Conservation (phyloP, 768 basidiomycete genomes). For the Gautieria morchelliformis region DNA sequence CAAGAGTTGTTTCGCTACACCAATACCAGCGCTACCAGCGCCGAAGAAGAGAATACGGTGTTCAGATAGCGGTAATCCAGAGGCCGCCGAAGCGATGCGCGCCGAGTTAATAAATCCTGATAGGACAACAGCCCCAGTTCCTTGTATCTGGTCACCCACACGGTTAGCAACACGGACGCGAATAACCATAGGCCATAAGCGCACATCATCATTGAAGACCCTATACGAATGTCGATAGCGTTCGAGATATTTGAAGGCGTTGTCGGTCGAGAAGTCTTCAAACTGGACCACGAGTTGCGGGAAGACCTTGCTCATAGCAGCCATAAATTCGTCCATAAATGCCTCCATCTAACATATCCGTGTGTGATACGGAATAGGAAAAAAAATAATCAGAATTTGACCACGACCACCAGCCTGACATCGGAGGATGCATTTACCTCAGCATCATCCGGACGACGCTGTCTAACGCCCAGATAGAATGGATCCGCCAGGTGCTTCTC, state of each 20-base stretch:
- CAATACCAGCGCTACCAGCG: conserved; percentile 34
- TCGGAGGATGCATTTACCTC: conserved; percentile 5
- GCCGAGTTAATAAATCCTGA: conserved; percentile 33
- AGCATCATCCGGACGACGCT: conserved; percentile 19
- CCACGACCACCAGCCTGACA: background rate
- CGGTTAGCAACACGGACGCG: background rate
- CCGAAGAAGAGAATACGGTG: conserved; percentile 37
- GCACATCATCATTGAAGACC: conserved; percentile 29
- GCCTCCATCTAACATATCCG: conserved; percentile 15
- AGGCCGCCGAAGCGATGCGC: conserved; percentile 20
- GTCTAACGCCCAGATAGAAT: conserved; percentile 31
- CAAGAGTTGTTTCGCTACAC: conserved; percentile 33
- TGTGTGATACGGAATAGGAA: background rate
- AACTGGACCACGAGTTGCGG: conserved; percentile 28
- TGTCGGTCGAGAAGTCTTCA: conserved; percentile 20
- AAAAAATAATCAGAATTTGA: background rate
- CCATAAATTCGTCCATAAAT: conserved; percentile 35
- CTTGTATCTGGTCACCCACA: conserved; percentile 19
- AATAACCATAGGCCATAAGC: background rate
- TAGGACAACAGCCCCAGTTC: conserved; percentile 34
- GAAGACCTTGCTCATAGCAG: conserved; percentile 24
- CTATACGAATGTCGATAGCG: conserved; percentile 21
- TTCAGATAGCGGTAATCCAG: conserved; percentile 24
- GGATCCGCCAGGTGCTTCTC: conserved; percentile 28
- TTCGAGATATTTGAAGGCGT: conserved; percentile 32